Percentiles rank a stretch among this genome's conserved stretches.
phyloP scores from a whole-genome alignment of 768 basidiomycete species.

The Suillus occidentalis region DNA sequence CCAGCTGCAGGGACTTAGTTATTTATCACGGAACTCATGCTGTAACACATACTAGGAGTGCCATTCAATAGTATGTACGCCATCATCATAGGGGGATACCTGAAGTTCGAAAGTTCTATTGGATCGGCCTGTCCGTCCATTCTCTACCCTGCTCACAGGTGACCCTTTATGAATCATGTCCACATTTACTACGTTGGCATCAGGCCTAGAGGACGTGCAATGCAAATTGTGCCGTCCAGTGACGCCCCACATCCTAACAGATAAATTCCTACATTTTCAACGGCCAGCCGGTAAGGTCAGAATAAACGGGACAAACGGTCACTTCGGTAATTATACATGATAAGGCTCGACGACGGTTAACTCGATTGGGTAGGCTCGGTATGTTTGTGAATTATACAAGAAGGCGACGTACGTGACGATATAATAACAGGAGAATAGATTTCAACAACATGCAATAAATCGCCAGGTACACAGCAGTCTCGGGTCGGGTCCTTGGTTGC shows the following conservation, averaged over 20 bases:
- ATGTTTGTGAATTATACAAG: background rate
- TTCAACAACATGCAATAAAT: background rate
- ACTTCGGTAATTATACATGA: background rate
- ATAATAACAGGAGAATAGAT: background rate
- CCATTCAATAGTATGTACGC: background rate
- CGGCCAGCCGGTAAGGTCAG: too few relatives aligned
- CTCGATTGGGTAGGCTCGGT: background rate
- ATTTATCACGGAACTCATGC: slow-evolving; percentile 1
- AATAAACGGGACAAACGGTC: too few relatives aligned
- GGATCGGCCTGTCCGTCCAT: background rate
- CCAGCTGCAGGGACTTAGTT: slow-evolving; percentile 9
- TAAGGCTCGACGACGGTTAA: background rate
- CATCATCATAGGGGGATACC: background rate
- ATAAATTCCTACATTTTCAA: too few relatives aligned
- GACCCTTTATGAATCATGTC: background rate
- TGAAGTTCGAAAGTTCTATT: background rate
- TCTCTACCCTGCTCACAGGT: too few relatives aligned
- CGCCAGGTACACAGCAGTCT: background rate
- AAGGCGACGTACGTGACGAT: background rate
- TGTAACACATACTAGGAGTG: slow-evolving; percentile 3
- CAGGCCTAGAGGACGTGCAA: too few relatives aligned
- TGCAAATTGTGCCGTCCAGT: background rate
- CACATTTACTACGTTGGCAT: background rate
- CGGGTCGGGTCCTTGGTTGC: background rate
- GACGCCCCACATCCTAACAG: too few relatives aligned